A percentile compares a stretch with the other conserved stretches of the same genome.
Evolutionary conservation across 345 rosid species (phyloP).

Genomic region (Capsella bursapastoris): DNA sequence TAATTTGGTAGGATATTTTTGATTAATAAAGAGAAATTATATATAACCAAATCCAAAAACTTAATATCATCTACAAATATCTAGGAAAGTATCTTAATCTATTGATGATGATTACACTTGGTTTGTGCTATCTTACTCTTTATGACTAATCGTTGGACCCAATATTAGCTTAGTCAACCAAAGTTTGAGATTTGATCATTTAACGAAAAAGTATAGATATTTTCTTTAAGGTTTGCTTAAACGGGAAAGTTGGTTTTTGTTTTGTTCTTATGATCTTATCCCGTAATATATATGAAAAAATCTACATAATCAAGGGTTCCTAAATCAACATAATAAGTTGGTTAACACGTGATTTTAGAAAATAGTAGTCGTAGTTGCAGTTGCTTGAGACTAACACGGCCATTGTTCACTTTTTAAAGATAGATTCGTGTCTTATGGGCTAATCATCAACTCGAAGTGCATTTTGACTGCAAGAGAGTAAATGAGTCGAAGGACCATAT

Average conservation of each 20-base stretch:
- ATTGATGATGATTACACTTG: background rate
- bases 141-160: background rate
- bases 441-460: background rate
- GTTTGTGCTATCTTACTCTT: background rate
- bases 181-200: background rate
- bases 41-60: background rate
- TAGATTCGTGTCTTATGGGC: background rate
- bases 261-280: background rate
- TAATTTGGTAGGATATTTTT: conserved; percentile 40
- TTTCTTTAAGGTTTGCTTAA: background rate
- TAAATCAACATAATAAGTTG: too few species aligned
- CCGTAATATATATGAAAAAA: background rate
- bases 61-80: background rate
- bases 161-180: background rate
- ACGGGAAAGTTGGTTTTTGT: background rate
- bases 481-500: background rate
- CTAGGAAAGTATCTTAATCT: conserved; percentile 3
- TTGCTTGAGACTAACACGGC: too few species aligned
- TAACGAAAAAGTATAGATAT: background rate
- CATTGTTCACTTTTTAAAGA: too few species aligned
- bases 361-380: too few species aligned
- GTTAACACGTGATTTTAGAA: too few species aligned
- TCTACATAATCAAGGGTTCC: background rate
- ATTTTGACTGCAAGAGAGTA: background rate
- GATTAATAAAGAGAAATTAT: background rate